Conservation (phyloP, 768 basidiomycete species). For the Porphyrellus cyaneotinctus region DNA sequence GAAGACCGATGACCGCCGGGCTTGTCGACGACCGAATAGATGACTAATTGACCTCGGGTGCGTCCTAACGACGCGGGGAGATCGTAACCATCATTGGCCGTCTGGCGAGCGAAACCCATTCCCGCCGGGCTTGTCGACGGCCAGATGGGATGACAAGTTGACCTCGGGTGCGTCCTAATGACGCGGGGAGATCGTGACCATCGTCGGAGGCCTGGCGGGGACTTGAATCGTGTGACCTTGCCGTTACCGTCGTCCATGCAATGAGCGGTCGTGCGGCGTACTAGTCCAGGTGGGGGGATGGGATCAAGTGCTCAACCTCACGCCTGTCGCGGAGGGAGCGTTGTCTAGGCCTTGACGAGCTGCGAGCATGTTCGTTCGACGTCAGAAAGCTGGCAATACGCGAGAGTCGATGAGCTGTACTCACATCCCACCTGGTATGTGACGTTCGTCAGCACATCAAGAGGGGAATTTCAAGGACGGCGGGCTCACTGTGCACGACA, state of each 20-base stretch:
- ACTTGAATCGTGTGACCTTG: too few relatives aligned
- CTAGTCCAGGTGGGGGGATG: too few relatives aligned
- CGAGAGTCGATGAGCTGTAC: not conserved
- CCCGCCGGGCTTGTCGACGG: not conserved
- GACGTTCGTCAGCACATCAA: not conserved
- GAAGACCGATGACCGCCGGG: not conserved
- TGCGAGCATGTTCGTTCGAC: not conserved
- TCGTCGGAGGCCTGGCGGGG: not conserved
- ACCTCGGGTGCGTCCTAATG: not conserved
- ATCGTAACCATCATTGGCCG: not conserved
- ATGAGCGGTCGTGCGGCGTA: too few relatives aligned
- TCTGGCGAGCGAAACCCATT: not conserved
- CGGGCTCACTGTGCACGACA: not conserved
- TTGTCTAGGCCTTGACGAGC: not conserved
- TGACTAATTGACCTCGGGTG: not conserved
- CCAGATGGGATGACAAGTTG: not conserved
- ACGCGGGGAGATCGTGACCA: not conserved
- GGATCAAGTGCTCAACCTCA: not conserved
- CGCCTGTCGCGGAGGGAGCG: too few relatives aligned
- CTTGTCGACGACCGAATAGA: not conserved
- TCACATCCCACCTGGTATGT: not conserved
- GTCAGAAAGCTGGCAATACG: not conserved
- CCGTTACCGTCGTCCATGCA: too few relatives aligned
- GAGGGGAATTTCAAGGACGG: not conserved
- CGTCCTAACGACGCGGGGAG: not conserved